Evolutionary conservation across 176 grass and related monocot species (phyloP).

Genomic region (Bonia amplexicaulis): DNA sequence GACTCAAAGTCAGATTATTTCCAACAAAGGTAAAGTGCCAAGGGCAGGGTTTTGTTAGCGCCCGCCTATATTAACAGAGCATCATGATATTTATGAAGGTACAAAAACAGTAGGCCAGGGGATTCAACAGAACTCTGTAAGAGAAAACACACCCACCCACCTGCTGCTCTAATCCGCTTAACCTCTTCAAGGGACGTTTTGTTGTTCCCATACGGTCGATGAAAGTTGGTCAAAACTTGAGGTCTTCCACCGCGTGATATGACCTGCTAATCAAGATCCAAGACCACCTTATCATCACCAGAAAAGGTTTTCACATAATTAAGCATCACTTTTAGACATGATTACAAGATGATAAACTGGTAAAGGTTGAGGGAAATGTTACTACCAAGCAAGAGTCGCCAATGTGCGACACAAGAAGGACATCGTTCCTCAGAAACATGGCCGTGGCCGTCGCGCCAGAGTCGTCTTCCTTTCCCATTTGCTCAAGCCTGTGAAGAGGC

Average conservation of each 20-base stretch:
- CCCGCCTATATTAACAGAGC: neutral
- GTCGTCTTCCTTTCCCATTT: constrained; percentile 51
- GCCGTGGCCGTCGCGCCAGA: constrained; percentile 77
- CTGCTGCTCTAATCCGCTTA: constrained; percentile 89
- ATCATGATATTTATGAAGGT: constrained; percentile 6
- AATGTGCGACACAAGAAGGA: constrained; percentile 84
- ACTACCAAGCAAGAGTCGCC: constrained; percentile 81
- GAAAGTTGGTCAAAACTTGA: constrained; percentile 70
- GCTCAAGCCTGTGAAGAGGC: constrained; percentile 58
- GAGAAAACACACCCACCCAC: constrained; percentile 97
- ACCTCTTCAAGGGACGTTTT: constrained; percentile 88
- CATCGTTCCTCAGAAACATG: constrained; percentile 78
- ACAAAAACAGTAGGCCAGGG: neutral
- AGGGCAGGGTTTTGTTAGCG: neutral
- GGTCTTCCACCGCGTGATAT: constrained; percentile 73
- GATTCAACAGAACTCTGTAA: constrained; percentile 36
- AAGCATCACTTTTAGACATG: neutral
- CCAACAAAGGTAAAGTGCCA: neutral
- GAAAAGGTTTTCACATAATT: neutral
- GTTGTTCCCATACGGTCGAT: constrained; percentile 88
- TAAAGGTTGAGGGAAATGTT: constrained; percentile 17
- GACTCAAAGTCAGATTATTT: too few relatives aligned
- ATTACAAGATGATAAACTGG: neutral
- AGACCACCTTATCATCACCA: neutral
- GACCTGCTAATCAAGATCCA: constrained; percentile 52